These are phyloP conservation scores for Pestalotiopsis sp. DNA, from an alignment of 2,329 filamentous ascomycete genomes.

Conservation along the genomic window DNA sequence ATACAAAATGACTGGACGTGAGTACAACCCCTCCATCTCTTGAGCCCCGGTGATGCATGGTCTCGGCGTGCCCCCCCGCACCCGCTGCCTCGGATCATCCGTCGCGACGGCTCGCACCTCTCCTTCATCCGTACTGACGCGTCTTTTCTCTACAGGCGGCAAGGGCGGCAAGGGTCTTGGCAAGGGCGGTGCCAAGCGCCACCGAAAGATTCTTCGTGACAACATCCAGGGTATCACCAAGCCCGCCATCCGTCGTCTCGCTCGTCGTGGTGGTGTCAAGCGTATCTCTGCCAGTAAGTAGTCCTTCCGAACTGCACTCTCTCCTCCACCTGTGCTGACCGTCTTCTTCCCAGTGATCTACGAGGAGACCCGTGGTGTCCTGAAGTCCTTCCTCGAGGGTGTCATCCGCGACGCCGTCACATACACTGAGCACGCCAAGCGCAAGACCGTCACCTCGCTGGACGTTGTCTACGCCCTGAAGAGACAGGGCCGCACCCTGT, in stretches of 20 bases:
- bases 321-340: slow-evolving; percentile 17
- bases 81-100: background rate
- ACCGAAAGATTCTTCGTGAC: slow-evolving; percentile 98
- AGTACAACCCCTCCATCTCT: slow-evolving; percentile 17
- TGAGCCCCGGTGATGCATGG: background rate
- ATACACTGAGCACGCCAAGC: slow-evolving; percentile 82
- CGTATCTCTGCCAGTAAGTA: slow-evolving; percentile 92
- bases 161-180: slow-evolving; percentile 98
- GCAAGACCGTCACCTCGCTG: slow-evolving; percentile 69
- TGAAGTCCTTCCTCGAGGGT: slow-evolving; percentile 82
- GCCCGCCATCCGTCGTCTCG: slow-evolving; percentile 97
- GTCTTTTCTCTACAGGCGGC: slow-evolving; percentile 19
- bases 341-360: slow-evolving; percentile 64
- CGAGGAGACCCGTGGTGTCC: slow-evolving; percentile 79
- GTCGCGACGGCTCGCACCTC: background rate
- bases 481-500: slow-evolving; percentile 66
- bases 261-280: slow-evolving; percentile 99
- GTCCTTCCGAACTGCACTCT: background rate
- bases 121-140: slow-evolving; percentile 17
- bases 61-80: background rate
- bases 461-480: slow-evolving; percentile 65
- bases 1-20: slow-evolving; percentile 35
- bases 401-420: slow-evolving; percentile 79
- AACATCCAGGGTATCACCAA: slow-evolving; percentile 99
- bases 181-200: slow-evolving; percentile 98